Evolutionary conservation across 2,329 filamentous ascomycete species (phyloP), one percentile per base, ranked within the genome.

Genomic region (Salinomyces thailandicus): DNA sequence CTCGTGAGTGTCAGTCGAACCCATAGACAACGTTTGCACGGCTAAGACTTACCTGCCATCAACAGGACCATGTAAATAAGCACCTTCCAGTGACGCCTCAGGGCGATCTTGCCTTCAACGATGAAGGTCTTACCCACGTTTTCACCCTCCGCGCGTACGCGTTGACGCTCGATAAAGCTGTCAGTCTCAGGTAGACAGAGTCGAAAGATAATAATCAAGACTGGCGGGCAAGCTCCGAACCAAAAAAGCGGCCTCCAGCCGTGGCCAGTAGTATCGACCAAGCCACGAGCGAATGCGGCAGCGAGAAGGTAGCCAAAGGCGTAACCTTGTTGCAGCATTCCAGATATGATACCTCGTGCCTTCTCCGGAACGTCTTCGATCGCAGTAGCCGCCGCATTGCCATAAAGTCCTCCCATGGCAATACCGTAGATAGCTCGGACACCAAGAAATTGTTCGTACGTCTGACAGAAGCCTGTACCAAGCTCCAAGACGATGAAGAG

Each of bases 191-290:
- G 81, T 1, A 94, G 69, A 55, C 42, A 75, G 15, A 89, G 64
- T 20, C 86, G 79, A 67, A 82, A 85, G 37, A 77, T 52, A 53
- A 93, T 93, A 60, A 93, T 80, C 19, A 93, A 59, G 2, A 86
- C 70, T 0, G 86, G 86, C 0, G 84, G 83, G 24, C 79, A 73
- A 5, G 85, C 84, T 9, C 79, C 85, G 58, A 93, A 93, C 85
- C 86, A 94, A 67, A 79, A 93, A 0, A 93, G 67, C 0, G 85
- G 84, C 5, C 86, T 71, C 86, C 86, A 94, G 35, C 72, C 77
- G 54, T 93, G 79, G 1, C 75, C 59, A 0, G 85, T 89, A 1
- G 85, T 91, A 58, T 82, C 65, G 33, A 87, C 75, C 5, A 91
- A 70, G 4, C 69, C 84, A 28, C 66, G 55, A 0, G 55, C 48